A percentile compares a stretch with the other conserved stretches of the same genome.
Conservation (phyloP, 2,329 filamentous ascomycete genomes). For the Ascosphaera apis region DNA sequence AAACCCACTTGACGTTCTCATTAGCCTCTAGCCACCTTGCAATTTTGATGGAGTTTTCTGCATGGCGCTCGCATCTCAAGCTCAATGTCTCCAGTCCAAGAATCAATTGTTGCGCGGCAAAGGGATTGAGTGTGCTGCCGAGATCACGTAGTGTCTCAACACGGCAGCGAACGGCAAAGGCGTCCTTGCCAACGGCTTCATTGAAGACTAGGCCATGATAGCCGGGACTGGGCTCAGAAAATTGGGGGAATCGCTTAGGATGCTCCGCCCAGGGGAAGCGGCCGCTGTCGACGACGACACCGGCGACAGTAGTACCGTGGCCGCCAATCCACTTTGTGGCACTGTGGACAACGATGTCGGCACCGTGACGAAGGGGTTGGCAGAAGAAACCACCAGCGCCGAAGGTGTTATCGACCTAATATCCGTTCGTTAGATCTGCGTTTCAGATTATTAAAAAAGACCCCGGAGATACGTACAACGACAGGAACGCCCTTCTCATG, state of each 20-base stretch:
- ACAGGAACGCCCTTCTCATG: conserved; percentile 46
- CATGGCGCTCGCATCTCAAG: conserved; percentile 66
- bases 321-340: conserved; percentile 96
- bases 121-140: conserved; percentile 63
- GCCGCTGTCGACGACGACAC: conserved; percentile 66
- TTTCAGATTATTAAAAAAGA: conserved; percentile 1
- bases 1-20: conserved; percentile 74
- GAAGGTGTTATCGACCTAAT: conserved; percentile 76
- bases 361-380: conserved; percentile 70
- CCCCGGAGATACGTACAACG: conserved; percentile 21
- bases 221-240: conserved; percentile 67
- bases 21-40: conserved; percentile 68
- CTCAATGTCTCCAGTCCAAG: conserved; percentile 78
- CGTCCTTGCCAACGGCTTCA: conserved; percentile 66
- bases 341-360: conserved; percentile 83
- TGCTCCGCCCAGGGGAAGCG: conserved; percentile 88
- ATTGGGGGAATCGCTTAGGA: conserved; percentile 68
- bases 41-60: conserved; percentile 55
- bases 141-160: conserved; percentile 82
- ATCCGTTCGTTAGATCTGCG: not conserved
- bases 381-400: conserved; percentile 78
- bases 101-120: conserved; percentile 77
- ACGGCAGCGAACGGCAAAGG: conserved; percentile 64
- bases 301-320: conserved; percentile 78
- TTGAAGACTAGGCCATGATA: conserved; percentile 91